Conservation (phyloP, 306 rosid genomes). For the Trichosanthes truncata region DNA sequence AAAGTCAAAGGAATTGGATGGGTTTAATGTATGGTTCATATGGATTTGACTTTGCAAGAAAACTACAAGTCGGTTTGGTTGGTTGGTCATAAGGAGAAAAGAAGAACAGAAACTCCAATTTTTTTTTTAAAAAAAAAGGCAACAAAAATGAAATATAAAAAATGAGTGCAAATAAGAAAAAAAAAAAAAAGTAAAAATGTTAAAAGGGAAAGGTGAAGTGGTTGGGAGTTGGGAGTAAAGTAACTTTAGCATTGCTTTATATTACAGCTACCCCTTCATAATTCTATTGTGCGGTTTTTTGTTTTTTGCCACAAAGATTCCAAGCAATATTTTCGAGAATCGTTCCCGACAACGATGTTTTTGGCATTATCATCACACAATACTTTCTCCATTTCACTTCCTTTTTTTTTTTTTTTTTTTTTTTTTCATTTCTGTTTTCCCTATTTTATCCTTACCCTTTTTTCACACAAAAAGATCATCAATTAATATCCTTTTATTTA, state of each 20-base stretch:
- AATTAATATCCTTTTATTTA: neutral
- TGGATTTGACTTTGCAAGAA: neutral
- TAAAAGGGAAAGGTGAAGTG: conserved; percentile 9
- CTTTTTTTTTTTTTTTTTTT: neutral
- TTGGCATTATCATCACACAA: conserved; percentile 20
- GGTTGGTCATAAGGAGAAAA: neutral
- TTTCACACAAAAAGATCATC: neutral
- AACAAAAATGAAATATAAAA: neutral
- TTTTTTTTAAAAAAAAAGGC: neutral
- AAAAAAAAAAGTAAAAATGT: neutral
- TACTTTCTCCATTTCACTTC: neutral
- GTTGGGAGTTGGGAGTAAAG: conserved; percentile 17
- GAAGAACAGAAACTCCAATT: neutral
- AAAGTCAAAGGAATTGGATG: neutral
- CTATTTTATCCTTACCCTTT: neutral
- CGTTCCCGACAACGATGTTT: conserved; percentile 26
- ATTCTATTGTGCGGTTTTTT: neutral
- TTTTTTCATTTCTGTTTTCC: neutral
- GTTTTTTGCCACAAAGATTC: conserved; percentile 28
- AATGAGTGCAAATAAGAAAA: too few relatives aligned
- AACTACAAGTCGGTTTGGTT: neutral
- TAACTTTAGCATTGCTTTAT: neutral
- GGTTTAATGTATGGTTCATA: neutral
- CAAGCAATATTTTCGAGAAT: conserved; percentile 31
- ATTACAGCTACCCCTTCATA: neutral